Base-by-base conservation (phyloP, 257 asterid species). In the Solanum sparsipilum region DNA sequence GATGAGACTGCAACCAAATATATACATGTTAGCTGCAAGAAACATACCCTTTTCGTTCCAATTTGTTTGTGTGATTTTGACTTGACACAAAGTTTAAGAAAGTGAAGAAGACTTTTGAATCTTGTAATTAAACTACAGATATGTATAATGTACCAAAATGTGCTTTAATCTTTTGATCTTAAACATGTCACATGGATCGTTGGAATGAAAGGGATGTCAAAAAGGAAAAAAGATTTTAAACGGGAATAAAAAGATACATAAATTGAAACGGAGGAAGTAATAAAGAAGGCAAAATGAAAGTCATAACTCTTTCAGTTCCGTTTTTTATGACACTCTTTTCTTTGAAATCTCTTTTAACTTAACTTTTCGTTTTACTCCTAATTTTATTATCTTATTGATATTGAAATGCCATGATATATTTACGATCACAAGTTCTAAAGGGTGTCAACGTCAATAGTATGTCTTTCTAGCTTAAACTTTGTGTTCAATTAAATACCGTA, bases 1-100 rank as follows among this genome's bases (percentile, higher is more conserved):
- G 97, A 88, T 96, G 98, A 23, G 98, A 92, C 98, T 96, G 97
- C 89, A 92, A 81, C 68, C 20, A 35, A 67, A 84, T n/a, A 20
- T 9, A 84, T n/a, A 65, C 25, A 41, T 83, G 11, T 83, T 83
- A 83, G 32, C 13, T 39, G 29, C 48, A 74, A 20, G 20, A 74
- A 74, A 36, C 52, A 35, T 72, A 68, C 74, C 15, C 5, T 18
- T 5, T 65, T 18, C 10, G 11, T 27, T 68, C 32, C 21, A 27
- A 13, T 68, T 13, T 68, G 5, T 27, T 27, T 68, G 74, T 67
- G 10, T 27, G 9, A 13, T 67, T 67, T 67, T 67, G 2, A 27
- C 21, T 27, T 13, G 21, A 12, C 21, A 68, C 21, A 2, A 15
- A 27, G 5, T 68, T 68, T 29, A 27, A 13, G 21, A 68, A 27